Conservation (phyloP, 331 rosid genomes). For the Erythrophleum ivorense region DNA sequence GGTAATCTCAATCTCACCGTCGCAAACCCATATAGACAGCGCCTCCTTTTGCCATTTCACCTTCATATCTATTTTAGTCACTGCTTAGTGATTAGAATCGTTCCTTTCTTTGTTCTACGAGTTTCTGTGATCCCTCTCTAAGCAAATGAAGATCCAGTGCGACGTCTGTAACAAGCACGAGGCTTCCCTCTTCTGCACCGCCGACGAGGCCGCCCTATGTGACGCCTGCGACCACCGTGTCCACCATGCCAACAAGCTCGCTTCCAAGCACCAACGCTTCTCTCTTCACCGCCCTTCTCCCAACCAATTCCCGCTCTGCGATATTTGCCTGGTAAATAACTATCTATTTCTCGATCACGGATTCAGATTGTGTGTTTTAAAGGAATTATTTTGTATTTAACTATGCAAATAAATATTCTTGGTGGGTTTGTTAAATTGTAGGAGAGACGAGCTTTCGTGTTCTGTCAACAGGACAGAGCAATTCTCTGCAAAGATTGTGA, state of each 20-base stretch:
- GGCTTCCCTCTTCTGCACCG: conserved; percentile 84
- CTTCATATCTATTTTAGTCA: not conserved
- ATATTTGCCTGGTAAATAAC: conserved; percentile 67
- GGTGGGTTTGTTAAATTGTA: conserved; percentile 20
- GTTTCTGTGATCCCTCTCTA: not conserved
- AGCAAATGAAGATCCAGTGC: conserved; percentile 85
- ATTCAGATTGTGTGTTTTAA: not conserved
- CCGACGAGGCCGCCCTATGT: conserved; percentile 95
- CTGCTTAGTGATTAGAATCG: not conserved
- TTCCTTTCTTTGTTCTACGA: not conserved
- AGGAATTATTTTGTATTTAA: not conserved
- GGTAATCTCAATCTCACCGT: not conserved
- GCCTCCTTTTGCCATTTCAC: not conserved
- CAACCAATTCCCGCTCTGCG: conserved; percentile 66
- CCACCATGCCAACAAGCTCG: conserved; percentile 90
- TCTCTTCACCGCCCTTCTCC: conserved; percentile 66
- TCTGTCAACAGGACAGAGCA: conserved; percentile 91
- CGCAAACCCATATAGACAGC: not conserved
- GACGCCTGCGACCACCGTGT: conserved; percentile 81
- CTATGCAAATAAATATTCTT: not conserved
- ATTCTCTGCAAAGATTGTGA: conserved; percentile 87
- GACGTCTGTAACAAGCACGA: conserved; percentile 73
- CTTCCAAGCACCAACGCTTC: conserved; percentile 84
- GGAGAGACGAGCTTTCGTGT: conserved; percentile 80
- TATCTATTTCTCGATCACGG: not conserved